Percentiles rank a stretch among this genome's conserved stretches.
Evolutionary conservation across 1,284 basidiomycete species (phyloP).

Genomic region (Agaricales sp.): DNA sequence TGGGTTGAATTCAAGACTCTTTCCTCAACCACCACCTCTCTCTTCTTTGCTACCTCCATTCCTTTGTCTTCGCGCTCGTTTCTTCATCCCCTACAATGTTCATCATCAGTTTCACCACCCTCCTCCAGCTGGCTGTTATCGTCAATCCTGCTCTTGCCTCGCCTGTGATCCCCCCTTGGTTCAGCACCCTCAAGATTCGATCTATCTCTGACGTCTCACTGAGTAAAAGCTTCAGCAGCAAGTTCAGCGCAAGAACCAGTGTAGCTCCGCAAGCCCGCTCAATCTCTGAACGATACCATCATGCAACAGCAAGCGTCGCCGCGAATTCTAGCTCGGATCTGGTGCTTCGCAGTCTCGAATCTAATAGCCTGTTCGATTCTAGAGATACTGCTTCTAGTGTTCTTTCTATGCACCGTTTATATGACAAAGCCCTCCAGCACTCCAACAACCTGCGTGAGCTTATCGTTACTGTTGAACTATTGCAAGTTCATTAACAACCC

Average conservation of each 20-base stretch:
- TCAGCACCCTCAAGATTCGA: background rate
- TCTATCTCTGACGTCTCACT: background rate
- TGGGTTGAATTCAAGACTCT: too few relatives aligned
- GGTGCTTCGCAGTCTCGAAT: background rate
- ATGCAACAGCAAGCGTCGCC: too few relatives aligned
- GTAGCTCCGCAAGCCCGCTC: too few relatives aligned
- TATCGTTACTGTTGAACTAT: background rate
- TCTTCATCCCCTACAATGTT: background rate
- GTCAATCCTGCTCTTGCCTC: background rate
- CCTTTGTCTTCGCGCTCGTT: too few relatives aligned
- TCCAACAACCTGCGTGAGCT: constrained; percentile 1
- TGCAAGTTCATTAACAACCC: too few relatives aligned
- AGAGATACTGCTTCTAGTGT: background rate
- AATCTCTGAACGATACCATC: too few relatives aligned
- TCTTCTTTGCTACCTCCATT: too few relatives aligned
- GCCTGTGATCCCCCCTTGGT: background rate
- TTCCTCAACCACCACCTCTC: too few relatives aligned
- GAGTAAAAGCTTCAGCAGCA: background rate
- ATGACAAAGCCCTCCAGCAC: constrained; percentile 2
- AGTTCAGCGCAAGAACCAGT: too few relatives aligned
- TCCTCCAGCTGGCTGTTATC: background rate
- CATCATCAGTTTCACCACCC: background rate
- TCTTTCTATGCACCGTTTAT: background rate
- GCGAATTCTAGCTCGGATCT: background rate
- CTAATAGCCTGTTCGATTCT: background rate